These are phyloP conservation scores for Rugonectria rugulosa DNA, from an alignment of 2,329 filamentous ascomycete genomes.

Conservation along the genomic window DNA sequence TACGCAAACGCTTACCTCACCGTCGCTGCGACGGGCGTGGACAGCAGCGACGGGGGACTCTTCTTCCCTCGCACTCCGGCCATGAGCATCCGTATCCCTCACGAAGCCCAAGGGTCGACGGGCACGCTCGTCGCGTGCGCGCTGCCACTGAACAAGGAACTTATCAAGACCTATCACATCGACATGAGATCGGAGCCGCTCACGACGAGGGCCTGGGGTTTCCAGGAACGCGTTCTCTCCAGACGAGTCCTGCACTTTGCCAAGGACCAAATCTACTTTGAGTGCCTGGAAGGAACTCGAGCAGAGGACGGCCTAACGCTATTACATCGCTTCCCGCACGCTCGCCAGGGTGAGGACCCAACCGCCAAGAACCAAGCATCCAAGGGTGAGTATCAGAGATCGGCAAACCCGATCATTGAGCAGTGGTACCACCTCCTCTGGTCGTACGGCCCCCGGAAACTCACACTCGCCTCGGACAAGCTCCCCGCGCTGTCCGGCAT, in stretches of 20 bases:
- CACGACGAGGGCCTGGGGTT: constrained; percentile 26
- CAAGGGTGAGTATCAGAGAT: no score
- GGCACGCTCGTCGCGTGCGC: background rate
- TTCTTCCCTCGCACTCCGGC: constrained; percentile 2
- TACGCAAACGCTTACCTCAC: constrained; percentile 17
- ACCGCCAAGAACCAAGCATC: background rate
- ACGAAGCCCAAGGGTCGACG: background rate
- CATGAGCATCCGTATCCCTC: background rate
- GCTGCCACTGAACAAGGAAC: constrained; percentile 7
- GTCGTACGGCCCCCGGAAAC: constrained; percentile 6
- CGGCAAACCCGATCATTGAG: background rate
- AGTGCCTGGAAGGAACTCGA: constrained; percentile 19
- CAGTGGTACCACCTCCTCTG: constrained; percentile 1
- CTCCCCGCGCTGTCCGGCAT: constrained; percentile 18
- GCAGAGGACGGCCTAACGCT: constrained; percentile 5
- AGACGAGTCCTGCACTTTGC: constrained; percentile 29
- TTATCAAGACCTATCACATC: constrained; percentile 7
- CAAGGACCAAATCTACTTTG: constrained; percentile 18
- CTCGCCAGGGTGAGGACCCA: background rate
- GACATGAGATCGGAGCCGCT: constrained; percentile 13
- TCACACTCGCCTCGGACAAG: constrained; percentile 16
- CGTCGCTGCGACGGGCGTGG: background rate
- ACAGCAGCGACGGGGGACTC: background rate
- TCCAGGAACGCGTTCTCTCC: constrained; percentile 32
- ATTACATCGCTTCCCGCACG: background rate